Evolutionary conservation across 148 eudicot species (phyloP), one percentile per base, ranked within the genome.

Genomic region (Chenopodium album): DNA sequence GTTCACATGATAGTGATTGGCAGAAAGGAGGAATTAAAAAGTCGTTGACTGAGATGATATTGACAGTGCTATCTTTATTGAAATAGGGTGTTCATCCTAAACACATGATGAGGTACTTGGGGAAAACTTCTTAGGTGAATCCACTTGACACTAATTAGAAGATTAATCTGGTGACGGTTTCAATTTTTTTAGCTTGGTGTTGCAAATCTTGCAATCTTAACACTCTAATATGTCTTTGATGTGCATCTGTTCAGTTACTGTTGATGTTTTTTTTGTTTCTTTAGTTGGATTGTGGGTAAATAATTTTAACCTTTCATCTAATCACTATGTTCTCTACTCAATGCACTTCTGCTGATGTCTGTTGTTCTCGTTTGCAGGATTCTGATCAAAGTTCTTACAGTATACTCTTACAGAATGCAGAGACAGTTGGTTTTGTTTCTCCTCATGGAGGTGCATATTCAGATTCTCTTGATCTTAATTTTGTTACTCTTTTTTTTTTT

Each of bases 331-430:
- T 56, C 62, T 56, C 62, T 56, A 14, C 62, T 14, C 62, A 56
- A 56, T 20, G 66, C 23, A 62, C n/a, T 78, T 32, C 72, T 28
- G n/a, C 46, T 66, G 19, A 62, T 13, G 17, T 22, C 37, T 31
- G 1, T 4, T 70, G 26, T 13, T 20, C 56, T 76, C 16, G 13
- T 28, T 81, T 72, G 83, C 94, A 92, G 94, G 84, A 66, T 60
- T 82, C 86, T 70, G 81, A 83, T 82, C 81, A 86, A 78, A 86
- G 78, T 82, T 78, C 29, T 31, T 95, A 91, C 84, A 87, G 90
- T 86, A 92, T 91, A 84, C 91, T 95, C 79, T 87, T 95, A 54
- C 98, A 95, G 77, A 95, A 95, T 82, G 98, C 97, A 50, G 98
- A 95, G 84, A 95, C 98, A 54, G 97, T 95, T 79, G 83, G 86